Base-by-base conservation (phyloP, 108 stramenopile genomes). In the Cyclotella sp. region DNA sequence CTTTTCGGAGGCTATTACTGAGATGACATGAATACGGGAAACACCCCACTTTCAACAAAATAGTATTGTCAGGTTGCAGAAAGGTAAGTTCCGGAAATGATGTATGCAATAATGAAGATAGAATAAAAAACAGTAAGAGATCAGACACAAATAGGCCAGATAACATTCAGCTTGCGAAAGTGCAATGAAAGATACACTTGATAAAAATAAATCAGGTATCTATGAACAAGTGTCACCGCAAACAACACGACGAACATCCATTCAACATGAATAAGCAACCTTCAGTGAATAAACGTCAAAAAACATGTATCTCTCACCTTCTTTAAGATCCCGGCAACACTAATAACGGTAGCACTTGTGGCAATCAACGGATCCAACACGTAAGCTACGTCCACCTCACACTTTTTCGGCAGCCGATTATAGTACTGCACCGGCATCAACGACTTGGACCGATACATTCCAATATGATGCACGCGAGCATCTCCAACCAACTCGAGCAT, bases 391-490 rank as follows among this genome's bases (percentile, higher is more conserved):
- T 93, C 92, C 43, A 86, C 77, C 30, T 82, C 75, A 72, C 93
- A 93, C 64, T 87, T 78, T 26, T 85, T 85, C 15, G 99, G 99
- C 29, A 99, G 74, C 27, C 97, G 91, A 83, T 98, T 98, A 84
- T 98, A 99, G 71, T 99, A 99, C 77, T 97, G 96, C 22, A 98
- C 93, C 0, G 99, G 98, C 59, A 91, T 73, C 24, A 86, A 44
- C 6, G 70, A 71, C 30, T 89, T 86, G 13, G 85, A 83, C 10
- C 89, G 80, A 88, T 97, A 99, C 98, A 99, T 99, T 12, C 98
- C 98, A 83, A 99, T 97, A 65, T 99, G 99, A 82, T 98, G 92
- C 6, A 99, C 96, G 0, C 89, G 82, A 4, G 97, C 96, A 68
- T 87, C 93, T 34, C 95, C 96, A 26, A 99, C 68, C 14, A 99